phyloP scores from a whole-genome alignment of 2,329 filamentous ascomycete genomes.

The Penicillium sp. region DNA sequence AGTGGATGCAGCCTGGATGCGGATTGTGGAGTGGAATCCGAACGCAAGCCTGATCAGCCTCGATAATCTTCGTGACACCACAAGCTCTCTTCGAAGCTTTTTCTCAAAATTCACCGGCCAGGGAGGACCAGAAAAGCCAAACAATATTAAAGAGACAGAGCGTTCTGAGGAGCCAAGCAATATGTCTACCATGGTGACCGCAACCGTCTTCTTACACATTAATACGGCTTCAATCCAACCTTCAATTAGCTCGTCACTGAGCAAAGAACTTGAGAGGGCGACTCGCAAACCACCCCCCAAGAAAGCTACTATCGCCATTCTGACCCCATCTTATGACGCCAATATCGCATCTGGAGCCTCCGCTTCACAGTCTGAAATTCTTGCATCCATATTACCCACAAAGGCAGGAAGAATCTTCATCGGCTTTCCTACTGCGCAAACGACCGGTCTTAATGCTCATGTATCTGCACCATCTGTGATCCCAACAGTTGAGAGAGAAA shows the following conservation, averaged over 20 bases:
- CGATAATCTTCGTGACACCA: constrained; percentile 46
- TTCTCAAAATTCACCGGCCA: constrained; percentile 76
- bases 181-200: constrained; percentile 69
- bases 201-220: constrained; percentile 85
- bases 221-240: constrained; percentile 84
- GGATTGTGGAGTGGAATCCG: constrained; percentile 81
- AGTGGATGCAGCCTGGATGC: constrained; percentile 90
- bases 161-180: constrained; percentile 70
- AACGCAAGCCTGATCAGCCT: constrained; percentile 49
- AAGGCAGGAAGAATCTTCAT: constrained; percentile 95
- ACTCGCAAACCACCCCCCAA: constrained; percentile 97
- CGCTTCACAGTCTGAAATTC: constrained; percentile 66
- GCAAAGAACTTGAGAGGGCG: constrained; percentile 86
- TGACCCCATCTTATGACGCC: constrained; percentile 91
- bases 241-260: constrained; percentile 71
- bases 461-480: constrained; percentile 96
- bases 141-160: constrained; percentile 56
- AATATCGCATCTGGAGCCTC: constrained; percentile 67
- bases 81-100: constrained; percentile 73
- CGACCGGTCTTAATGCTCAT: constrained; percentile 89
- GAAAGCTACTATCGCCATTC: constrained; percentile 78
- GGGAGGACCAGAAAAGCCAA: constrained; percentile 45
- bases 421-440: constrained; percentile 96
- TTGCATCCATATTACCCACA: constrained; percentile 84
- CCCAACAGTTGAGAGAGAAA: constrained; percentile 94